Conservation (phyloP, 768 basidiomycete species). For the Neoboletus brunneissimus region DNA sequence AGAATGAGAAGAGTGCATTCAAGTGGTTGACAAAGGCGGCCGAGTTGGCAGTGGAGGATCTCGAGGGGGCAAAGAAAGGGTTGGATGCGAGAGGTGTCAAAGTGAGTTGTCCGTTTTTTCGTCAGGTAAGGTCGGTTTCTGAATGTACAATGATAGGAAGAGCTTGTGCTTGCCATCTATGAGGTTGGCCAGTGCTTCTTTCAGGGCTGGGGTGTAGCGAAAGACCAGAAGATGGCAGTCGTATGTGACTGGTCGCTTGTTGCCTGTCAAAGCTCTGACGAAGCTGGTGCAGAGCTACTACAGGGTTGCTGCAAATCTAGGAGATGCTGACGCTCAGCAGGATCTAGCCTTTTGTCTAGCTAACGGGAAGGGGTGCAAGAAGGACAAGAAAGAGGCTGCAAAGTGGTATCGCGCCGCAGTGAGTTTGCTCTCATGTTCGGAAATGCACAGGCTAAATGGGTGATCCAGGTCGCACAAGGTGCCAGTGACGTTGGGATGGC, state of each 20-base stretch:
- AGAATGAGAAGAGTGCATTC: constrained; percentile 78
- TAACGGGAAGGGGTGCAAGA: constrained; percentile 88
- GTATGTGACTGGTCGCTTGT: constrained; percentile 40
- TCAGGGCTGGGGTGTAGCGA: constrained; percentile 85
- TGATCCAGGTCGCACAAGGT: constrained; percentile 58
- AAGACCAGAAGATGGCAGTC: constrained; percentile 88
- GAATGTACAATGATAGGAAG: too few relatives aligned
- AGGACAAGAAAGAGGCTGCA: constrained; percentile 80
- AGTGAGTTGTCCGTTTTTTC: constrained; percentile 40
- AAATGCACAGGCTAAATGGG: neutral
- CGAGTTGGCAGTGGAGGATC: constrained; percentile 72
- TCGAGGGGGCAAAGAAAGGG: constrained; percentile 61
- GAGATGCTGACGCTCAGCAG: constrained; percentile 83
- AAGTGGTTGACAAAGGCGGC: constrained; percentile 82
- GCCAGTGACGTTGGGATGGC: constrained; percentile 80
- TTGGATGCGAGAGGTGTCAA: constrained; percentile 53
- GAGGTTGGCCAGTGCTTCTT: constrained; percentile 93
- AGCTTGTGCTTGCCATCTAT: too few relatives aligned
- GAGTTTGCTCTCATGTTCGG: constrained; percentile 23
- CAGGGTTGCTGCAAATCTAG: constrained; percentile 75
- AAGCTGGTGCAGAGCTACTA: constrained; percentile 65
- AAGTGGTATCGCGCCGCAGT: constrained; percentile 90
- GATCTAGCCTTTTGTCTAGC: constrained; percentile 83
- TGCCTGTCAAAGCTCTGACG: neutral
- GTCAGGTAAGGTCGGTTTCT: too few relatives aligned